Evolutionary conservation across 371 early-diverging fungal genomes (phyloP), one percentile per base, ranked within the genome.

Genomic region (Neoconidiobolus thromboides): DNA sequence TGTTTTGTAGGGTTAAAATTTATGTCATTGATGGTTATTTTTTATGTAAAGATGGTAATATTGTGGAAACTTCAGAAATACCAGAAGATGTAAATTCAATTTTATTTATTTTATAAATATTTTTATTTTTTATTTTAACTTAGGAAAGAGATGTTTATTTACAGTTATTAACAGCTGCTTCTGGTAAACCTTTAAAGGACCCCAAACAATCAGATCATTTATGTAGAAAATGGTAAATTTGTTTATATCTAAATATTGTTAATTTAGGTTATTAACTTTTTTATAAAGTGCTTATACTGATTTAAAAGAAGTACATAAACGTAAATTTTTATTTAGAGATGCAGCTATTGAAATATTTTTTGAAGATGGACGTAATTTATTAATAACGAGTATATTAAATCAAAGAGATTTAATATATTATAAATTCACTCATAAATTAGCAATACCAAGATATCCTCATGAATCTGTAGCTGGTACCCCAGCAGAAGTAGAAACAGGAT

Each of bases 311-410:
- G 81, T 87, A 0, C 85, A 83, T 60, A 81, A 79, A 62, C 67
- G 85, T 38, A 75, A 77, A 54, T 84, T 80, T 61, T 63, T 81
- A 14, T 81, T 82, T 55, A 63, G 88, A 48, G 81, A 84, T 64
- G 86, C 87, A 9, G 88, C 86, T 0, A 51, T 86, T 12, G 88
- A 87, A 66, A 73, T 87, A 12, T 87, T 87, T 65, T 76, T 85
- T 62, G 75, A 70, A 0, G 87, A 87, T 62, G 88, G 88, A 3
- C 75, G 82, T 7, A 86, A 79, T 60, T 81, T 80, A 14, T 60
- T 87, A 41, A 73, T 87, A 55, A 84, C 85, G 2, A 74, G 86
- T 38, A 73, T 69, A 46, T 55, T 76, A 37, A 70, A 76, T 10
- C 81, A 84, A 62, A 73, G 88, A 14, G 88, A 87, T 59, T 69